Percentiles rank a stretch among this genome's conserved stretches.
phyloP scores from a whole-genome alignment of 2,329 filamentous ascomycete genomes.

The Spiromastix sp. region DNA sequence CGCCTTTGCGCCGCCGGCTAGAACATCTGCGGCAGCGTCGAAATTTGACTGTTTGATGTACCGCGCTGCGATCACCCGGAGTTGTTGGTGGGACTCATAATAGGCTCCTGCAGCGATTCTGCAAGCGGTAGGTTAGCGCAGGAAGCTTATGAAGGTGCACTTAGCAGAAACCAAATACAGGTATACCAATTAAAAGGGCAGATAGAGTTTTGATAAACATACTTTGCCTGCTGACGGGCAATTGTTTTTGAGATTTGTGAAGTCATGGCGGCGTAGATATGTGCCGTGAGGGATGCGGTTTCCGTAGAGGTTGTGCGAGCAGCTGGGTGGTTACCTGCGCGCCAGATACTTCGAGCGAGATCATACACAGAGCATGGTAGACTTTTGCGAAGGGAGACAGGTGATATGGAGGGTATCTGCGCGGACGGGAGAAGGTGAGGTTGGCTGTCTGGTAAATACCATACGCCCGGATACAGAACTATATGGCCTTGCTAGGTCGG shows the following conservation, averaged over 20 bases:
- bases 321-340: conserved; percentile 2
- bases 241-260: conserved; percentile 58
- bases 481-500: too few species aligned
- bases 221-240: conserved; percentile 69
- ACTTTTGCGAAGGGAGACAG: too few species aligned
- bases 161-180: too few species aligned
- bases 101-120: conserved; percentile 84
- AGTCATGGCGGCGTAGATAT: conserved; percentile 22
- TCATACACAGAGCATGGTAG: too few species aligned
- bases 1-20: conserved; percentile 72
- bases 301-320: neutral
- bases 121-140: conserved; percentile 9
- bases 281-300: neutral
- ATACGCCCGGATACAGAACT: too few species aligned
- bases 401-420: too few species aligned
- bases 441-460: too few species aligned
- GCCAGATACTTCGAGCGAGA: too few species aligned
- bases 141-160: conserved; percentile 8
- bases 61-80: conserved; percentile 85
- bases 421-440: too few species aligned
- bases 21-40: conserved; percentile 73
- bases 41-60: conserved; percentile 86
- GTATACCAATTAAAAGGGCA: conserved; percentile 12
- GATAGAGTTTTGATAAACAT: conserved; percentile 14
- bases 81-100: conserved; percentile 98